A percentile compares a stretch with the other conserved stretches of the same genome.
These are phyloP conservation scores for Candida tunisiensis DNA, from an alignment of 1,139 yeast species.

Conservation along the genomic window DNA sequence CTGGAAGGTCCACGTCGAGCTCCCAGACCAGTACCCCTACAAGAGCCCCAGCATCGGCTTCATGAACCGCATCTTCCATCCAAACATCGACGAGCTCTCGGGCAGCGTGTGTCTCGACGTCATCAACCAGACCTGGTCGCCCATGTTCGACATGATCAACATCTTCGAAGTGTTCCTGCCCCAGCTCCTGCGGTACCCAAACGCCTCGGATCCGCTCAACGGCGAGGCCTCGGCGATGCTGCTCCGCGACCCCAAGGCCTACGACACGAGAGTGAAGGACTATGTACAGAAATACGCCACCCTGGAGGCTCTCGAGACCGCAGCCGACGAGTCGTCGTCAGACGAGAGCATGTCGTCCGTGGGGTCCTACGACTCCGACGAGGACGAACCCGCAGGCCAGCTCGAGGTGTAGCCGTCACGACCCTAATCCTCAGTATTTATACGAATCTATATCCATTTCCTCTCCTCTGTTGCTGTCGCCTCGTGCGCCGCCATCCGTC, in stretches of 20 bases:
- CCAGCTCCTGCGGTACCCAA: conserved; percentile 80
- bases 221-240: conserved; percentile 80
- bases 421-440: too few species aligned
- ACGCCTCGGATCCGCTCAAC: conserved; percentile 87
- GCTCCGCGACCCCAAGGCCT: conserved; percentile 51
- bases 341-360: conserved; percentile 28
- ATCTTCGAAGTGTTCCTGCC: conserved; percentile 91
- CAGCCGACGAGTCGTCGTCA: conserved; percentile 22
- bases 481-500: too few species aligned
- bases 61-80: conserved; percentile 81
- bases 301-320: conserved; percentile 19
- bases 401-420: conserved; percentile 22
- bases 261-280: conserved; percentile 49
- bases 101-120: conserved; percentile 96
- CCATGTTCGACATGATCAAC: conserved; percentile 85
- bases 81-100: conserved; percentile 57
- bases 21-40: conserved; percentile 92
- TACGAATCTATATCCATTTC: too few species aligned
- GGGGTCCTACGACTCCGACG: conserved; percentile 27
- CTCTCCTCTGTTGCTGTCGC: too few species aligned
- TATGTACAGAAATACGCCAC: conserved; percentile 68
- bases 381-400: conserved; percentile 27
- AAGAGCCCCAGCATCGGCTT: conserved; percentile 95
- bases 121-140: conserved; percentile 96
- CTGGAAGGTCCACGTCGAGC: conserved; percentile 86